phyloP scores from a whole-genome alignment of 441 rosid genomes.

The Erodium trifolium region DNA sequence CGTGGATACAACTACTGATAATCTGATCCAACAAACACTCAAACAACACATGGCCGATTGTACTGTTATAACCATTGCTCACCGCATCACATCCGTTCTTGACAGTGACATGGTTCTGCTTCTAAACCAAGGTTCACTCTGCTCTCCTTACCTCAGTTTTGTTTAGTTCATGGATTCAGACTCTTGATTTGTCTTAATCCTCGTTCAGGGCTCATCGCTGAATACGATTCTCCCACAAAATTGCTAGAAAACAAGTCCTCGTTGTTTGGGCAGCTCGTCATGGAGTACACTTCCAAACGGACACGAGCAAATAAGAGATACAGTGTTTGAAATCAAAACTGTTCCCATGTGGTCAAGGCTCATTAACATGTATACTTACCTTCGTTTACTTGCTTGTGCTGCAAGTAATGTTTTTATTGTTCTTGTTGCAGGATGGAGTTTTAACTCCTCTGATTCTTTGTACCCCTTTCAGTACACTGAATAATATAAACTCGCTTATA shows the following conservation, averaged over 20 bases:
- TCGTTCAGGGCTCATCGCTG: slow-evolving; percentile 55
- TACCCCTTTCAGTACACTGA: too few relatives aligned
- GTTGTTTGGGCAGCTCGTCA: slow-evolving; percentile 66
- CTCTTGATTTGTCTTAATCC: too few relatives aligned
- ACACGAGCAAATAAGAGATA: too few relatives aligned
- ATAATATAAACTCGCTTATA: too few relatives aligned
- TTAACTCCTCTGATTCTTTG: too few relatives aligned
- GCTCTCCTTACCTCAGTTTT: slow-evolving; percentile 11
- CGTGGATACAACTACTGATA: slow-evolving; percentile 78
- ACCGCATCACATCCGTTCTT: slow-evolving; percentile 72
- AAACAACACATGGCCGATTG: slow-evolving; percentile 58
- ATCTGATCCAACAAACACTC: slow-evolving; percentile 74
- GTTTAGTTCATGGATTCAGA: too few relatives aligned
- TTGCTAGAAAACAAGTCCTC: slow-evolving; percentile 61
- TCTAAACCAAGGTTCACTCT: slow-evolving; percentile 45
- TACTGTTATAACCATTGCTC: slow-evolving; percentile 78
- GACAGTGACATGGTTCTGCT: slow-evolving; percentile 79
- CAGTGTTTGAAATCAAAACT: too few relatives aligned
- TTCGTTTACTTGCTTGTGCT: too few relatives aligned
- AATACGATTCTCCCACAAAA: slow-evolving; percentile 53
- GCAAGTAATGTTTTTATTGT: too few relatives aligned
- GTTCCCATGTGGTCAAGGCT: too few relatives aligned
- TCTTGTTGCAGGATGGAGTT: too few relatives aligned
- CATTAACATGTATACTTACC: too few relatives aligned
- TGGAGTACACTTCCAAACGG: slow-evolving; percentile 40